phyloP scores from a whole-genome alignment of 23 red algal species.

The Gracilaria domingensis region DNA sequence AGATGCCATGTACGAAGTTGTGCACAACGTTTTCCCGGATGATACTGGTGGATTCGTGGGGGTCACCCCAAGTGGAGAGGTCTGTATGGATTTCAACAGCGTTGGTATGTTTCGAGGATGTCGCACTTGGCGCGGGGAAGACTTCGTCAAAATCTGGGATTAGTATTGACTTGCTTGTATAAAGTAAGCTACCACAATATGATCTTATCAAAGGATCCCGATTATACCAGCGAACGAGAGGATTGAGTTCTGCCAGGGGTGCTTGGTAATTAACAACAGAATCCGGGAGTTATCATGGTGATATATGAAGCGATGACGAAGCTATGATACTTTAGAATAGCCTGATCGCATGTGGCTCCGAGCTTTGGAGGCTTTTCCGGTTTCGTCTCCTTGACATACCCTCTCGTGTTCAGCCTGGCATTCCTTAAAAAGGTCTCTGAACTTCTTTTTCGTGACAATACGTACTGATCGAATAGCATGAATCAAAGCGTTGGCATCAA shows the following conservation, averaged over 20 bases:
- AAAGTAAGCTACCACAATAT: conserved; percentile 31
- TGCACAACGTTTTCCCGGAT: conserved; percentile 62
- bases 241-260: neutral
- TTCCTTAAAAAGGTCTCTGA: conserved; percentile 72
- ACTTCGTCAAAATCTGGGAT: conserved; percentile 66
- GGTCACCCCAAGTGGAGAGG: conserved; percentile 60
- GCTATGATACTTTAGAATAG: conserved; percentile 33
- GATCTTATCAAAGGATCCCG: neutral
- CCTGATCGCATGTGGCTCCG: conserved; percentile 7
- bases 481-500: conserved; percentile 73
- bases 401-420: conserved; percentile 47
- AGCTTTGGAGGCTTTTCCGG: neutral
- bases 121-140: conserved; percentile 42
- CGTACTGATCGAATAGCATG: conserved; percentile 77
- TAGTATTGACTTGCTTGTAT: conserved; percentile 18
- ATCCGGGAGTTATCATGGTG: neutral
- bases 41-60: conserved; percentile 61
- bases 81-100: conserved; percentile 58
- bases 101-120: conserved; percentile 66
- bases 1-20: conserved; percentile 56
- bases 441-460: conserved; percentile 67
- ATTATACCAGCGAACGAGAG: neutral
- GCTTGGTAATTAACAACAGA: neutral
- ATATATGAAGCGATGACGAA: neutral
- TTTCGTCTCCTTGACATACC: conserved; percentile 19